Conservation (phyloP, 2,329 filamentous ascomycete genomes). For the Fusarium nisikadoi region DNA sequence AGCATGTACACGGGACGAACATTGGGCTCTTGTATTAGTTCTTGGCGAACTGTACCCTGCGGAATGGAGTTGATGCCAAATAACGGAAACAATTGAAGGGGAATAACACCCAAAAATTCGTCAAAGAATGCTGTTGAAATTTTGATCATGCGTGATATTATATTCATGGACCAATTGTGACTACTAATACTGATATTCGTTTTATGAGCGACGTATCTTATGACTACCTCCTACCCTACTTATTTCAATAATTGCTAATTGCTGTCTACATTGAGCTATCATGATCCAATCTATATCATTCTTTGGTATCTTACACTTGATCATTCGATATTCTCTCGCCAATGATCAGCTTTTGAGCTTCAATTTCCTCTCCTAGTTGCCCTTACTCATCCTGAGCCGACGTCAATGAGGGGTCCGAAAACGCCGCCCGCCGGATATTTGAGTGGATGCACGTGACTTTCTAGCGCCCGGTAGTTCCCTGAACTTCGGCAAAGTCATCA, state of each 20-base stretch:
- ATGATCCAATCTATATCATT: neutral
- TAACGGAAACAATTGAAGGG: slow-evolving; percentile 44
- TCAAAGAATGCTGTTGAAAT: slow-evolving; percentile 6
- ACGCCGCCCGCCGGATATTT: slow-evolving; percentile 26
- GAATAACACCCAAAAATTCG: slow-evolving; percentile 33
- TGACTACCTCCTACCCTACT: neutral
- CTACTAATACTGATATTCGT: neutral
- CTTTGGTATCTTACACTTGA: neutral
- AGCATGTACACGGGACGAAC: slow-evolving; percentile 43
- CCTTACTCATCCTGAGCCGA: neutral
- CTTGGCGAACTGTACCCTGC: slow-evolving; percentile 39
- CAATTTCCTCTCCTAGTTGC: neutral
- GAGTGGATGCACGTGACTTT: slow-evolving; percentile 48
- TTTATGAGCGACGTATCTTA: neutral
- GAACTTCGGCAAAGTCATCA: slow-evolving; percentile 59
- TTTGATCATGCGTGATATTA: neutral
- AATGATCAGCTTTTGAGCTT: neutral
- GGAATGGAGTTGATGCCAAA: slow-evolving; percentile 45
- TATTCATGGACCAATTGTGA: neutral
- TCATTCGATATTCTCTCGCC: too few relatives aligned
- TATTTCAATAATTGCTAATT: neutral
- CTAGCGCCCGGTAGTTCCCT: slow-evolving; percentile 47
- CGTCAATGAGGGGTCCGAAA: slow-evolving; percentile 41
- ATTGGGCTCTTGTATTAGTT: slow-evolving; percentile 48
- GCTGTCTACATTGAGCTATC: neutral